Base-by-base conservation (phyloP, 169 alveolate species). In the Cryptosporidium andersoni region DNA sequence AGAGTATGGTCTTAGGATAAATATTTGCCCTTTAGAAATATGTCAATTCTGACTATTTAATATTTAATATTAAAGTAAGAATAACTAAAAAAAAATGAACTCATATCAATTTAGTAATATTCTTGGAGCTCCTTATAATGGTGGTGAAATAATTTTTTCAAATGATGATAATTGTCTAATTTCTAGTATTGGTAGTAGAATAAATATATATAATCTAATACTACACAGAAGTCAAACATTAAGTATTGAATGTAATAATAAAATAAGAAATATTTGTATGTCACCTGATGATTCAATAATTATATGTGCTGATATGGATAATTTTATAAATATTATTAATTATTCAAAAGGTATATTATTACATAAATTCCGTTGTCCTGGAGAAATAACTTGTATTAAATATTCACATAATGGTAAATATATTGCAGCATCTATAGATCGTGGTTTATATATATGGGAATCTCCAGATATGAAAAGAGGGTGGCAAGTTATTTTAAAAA, bases 151-250 rank as follows among this genome's bases (percentile, higher is more conserved):
- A 3, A 39, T 74, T 4, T 74, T 74, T 74, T 47, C 45, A 16
- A 58, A 66, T 36, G 68, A 60, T 16, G 55, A 64, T 7, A 58
- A 62, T 7, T 58, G 90, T 36, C 74, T 93, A 40, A 56, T 93
- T 62, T 92, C 94, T 36, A 96, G 95, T 2, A 94, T 93, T 40
- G 95, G 91, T 62, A 93, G 92, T 68, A 89, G 96, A 65, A 64
- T 93, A 52, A 89, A 90, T 51, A 90, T 93, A 5, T 90, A 92
- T 56, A 96, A 93, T 56, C 80, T 93, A 63, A 82, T 68, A 63
- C 81, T 88, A 42, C 92, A 91, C 60, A 89, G 88, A 66, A 88
- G 95, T 66, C 89, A 88, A 56, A 91, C 94, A 4, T 81, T 93
- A 39, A 53, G 81, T 42, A 91, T 94, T 36, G 95, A 93, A 85